phyloP scores from a whole-genome alignment of 2,329 filamentous ascomycete genomes.

The Diaporthe vexans region DNA sequence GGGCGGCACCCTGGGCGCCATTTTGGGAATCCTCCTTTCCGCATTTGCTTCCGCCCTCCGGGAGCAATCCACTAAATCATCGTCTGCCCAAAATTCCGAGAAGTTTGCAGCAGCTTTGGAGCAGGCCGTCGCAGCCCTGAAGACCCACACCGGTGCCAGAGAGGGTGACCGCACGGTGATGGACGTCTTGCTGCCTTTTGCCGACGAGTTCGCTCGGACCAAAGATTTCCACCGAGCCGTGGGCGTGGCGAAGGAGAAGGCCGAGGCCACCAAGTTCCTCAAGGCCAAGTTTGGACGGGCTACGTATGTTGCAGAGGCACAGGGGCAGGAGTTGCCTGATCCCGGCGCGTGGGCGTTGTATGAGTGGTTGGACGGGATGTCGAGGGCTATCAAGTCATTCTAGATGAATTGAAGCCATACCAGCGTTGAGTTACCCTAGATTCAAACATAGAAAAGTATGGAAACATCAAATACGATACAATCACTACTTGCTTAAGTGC shows the following conservation, averaged over 20 bases:
- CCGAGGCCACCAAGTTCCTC: conserved; percentile 47
- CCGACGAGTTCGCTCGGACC: conserved; percentile 39
- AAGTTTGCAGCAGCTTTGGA: conserved; percentile 39
- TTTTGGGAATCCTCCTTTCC: conserved; percentile 45
- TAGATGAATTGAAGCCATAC: background rate
- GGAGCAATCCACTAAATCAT: background rate
- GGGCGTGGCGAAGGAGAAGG: conserved; percentile 47
- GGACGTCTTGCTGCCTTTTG: conserved; percentile 41
- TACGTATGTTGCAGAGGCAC: conserved; percentile 49
- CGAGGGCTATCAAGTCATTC: conserved; percentile 14
- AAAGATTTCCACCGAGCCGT: conserved; percentile 34
- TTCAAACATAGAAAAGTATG: too few species aligned
- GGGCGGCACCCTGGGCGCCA: conserved; percentile 51
- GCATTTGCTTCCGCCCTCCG: conserved; percentile 43
- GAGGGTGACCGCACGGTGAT: conserved; percentile 44
- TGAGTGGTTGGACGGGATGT: conserved; percentile 43
- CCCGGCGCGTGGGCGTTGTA: conserved; percentile 52
- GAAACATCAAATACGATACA: too few species aligned
- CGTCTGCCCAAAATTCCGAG: background rate
- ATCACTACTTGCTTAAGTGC: too few species aligned
- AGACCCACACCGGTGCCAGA: conserved; percentile 44
- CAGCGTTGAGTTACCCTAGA: background rate
- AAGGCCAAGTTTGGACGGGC: conserved; percentile 49
- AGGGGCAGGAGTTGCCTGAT: conserved; percentile 48
- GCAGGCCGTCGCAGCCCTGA: conserved; percentile 40